phyloP scores from a whole-genome alignment of 257 asterid species.

The Nicotiana benthamiana region DNA sequence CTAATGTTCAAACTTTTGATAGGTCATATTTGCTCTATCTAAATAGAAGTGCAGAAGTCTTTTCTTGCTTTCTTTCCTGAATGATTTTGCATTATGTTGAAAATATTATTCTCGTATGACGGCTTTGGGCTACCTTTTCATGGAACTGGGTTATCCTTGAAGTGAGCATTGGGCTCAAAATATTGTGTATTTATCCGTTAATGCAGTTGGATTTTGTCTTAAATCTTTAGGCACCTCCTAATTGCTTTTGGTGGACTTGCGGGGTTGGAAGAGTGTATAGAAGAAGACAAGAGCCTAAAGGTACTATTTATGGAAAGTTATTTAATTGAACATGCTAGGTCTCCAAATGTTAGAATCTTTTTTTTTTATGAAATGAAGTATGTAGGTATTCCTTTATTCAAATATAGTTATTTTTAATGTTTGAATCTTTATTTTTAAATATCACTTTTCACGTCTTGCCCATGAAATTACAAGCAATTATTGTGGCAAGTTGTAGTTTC shows the following conservation, averaged over 20 bases:
- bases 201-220: neutral
- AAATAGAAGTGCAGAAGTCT: neutral
- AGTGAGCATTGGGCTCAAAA: conserved; percentile 1
- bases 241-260: conserved; percentile 99
- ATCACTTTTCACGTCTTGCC: neutral
- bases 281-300: conserved; percentile 66
- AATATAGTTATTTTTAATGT: neutral
- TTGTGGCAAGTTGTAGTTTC: neutral
- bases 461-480: neutral
- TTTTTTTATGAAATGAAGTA: neutral
- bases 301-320: conserved; percentile 20
- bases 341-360: neutral
- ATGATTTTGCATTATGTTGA: neutral
- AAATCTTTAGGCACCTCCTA: conserved; percentile 62
- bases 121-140: neutral
- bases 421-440: neutral
- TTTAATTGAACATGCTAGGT: neutral
- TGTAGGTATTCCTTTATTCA: neutral
- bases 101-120: too few relatives aligned
- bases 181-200: neutral
- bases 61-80: neutral
- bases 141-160: neutral
- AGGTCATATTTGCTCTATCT: neutral
- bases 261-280: conserved; percentile 92
- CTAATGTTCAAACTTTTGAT: neutral